Evolutionary conservation across 1,284 basidiomycete genomes (phyloP).

Genomic region (Bondarzewia mesenterica): DNA sequence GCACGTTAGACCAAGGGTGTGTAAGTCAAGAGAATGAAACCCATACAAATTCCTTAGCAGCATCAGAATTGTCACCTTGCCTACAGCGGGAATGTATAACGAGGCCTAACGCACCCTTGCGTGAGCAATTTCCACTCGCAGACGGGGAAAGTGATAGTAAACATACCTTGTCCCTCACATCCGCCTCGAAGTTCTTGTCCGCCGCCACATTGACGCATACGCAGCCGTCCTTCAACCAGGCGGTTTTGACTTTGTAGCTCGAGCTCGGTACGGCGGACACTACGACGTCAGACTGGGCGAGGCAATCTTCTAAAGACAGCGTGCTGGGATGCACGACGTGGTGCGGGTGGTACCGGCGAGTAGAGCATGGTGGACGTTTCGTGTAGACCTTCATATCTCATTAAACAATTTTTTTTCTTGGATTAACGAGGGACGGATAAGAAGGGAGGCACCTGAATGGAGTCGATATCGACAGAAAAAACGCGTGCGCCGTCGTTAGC

Average conservation of each 20-base stretch:
- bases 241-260: constrained; percentile 87
- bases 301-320: constrained; percentile 67
- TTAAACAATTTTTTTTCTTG: neutral
- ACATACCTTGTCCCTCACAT: constrained; percentile 81
- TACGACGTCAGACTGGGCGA: constrained; percentile 82
- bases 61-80: constrained; percentile 97
- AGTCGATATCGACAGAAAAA: constrained; percentile 91
- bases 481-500: constrained; percentile 95
- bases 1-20: too few relatives aligned
- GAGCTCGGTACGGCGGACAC: constrained; percentile 84
- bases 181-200: constrained; percentile 95
- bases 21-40: constrained; percentile 4
- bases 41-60: constrained; percentile 88
- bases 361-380: constrained; percentile 61
- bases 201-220: constrained; percentile 90
- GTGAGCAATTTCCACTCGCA: neutral
- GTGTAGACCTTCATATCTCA: constrained; percentile 60
- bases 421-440: neutral
- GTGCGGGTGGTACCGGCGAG: constrained; percentile 65
- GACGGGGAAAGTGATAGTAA: neutral
- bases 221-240: constrained; percentile 87
- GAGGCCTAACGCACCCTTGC: constrained; percentile 52
- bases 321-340: constrained; percentile 73
- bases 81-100: constrained; percentile 88
- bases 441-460: constrained; percentile 45